A percentile compares a stretch with the other conserved stretches of the same genome.
Conservation (phyloP, 345 rosid species). For the Citrus reticulata region DNA sequence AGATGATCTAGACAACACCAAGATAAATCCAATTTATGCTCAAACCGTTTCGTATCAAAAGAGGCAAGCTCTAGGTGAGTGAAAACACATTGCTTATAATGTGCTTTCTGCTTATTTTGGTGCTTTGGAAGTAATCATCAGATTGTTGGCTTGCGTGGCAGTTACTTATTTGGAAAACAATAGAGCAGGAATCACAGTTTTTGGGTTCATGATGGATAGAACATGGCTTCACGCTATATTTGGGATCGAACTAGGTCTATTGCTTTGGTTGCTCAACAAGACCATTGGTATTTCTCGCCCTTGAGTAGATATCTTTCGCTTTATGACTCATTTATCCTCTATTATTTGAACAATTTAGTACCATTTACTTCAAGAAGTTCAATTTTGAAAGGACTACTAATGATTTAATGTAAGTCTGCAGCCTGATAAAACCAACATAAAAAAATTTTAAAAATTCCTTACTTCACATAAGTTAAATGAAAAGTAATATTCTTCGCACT, state of each 20-base stretch:
- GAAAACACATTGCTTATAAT: neutral
- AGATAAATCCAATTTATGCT: constrained; percentile 54
- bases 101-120: neutral
- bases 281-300: constrained; percentile 47
- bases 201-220: constrained; percentile 81
- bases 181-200: constrained; percentile 82
- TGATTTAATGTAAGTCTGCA: neutral
- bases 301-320: neutral
- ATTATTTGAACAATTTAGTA: neutral
- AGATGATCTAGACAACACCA: constrained; percentile 57
- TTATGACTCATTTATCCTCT: neutral
- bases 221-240: constrained; percentile 79
- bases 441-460: neutral
- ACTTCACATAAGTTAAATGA: neutral
- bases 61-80: constrained; percentile 83
- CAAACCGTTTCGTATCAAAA: constrained; percentile 78
- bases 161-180: constrained; percentile 85
- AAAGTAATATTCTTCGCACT: neutral
- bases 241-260: constrained; percentile 71
- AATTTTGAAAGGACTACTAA: neutral
- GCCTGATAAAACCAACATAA: neutral
- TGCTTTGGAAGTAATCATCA: neutral
- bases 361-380: neutral
- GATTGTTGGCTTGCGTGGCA: constrained; percentile 27
- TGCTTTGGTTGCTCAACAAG: constrained; percentile 92